Conservation (phyloP, 2,329 filamentous ascomycete species). For the Alternaria consortialis region DNA sequence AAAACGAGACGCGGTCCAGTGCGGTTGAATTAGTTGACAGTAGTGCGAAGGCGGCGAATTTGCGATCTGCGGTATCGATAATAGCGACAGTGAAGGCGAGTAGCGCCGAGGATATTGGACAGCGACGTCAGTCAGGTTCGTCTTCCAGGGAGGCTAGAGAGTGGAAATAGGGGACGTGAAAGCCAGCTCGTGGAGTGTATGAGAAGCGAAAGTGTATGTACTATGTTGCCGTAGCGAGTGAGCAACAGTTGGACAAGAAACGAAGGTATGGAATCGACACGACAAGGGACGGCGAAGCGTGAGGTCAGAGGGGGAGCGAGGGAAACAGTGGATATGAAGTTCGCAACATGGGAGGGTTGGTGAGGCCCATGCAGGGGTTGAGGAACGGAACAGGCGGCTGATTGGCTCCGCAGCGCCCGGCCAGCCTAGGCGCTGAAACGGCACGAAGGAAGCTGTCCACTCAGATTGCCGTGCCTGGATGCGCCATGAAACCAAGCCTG, state of each 20-base stretch:
- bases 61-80: constrained; percentile 12
- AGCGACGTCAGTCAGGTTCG: constrained; percentile 13
- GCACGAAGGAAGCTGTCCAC: constrained; percentile 26
- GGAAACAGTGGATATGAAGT: constrained; percentile 40
- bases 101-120: constrained; percentile 14
- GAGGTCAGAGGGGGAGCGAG: constrained; percentile 28
- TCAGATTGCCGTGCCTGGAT: constrained; percentile 35
- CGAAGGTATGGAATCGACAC: constrained; percentile 30
- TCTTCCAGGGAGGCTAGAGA: constrained; percentile 14
- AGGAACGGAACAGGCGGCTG: constrained; percentile 13
- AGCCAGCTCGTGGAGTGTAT: constrained; percentile 8
- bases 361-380: constrained; percentile 11
- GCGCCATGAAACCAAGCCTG: constrained; percentile 37
- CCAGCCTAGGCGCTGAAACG: constrained; percentile 33
- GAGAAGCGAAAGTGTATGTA: constrained; percentile 26
- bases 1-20: constrained; percentile 12
- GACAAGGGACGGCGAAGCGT: constrained; percentile 23
- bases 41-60: constrained; percentile 5
- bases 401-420: constrained; percentile 28
- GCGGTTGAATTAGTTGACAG: constrained; percentile 11
- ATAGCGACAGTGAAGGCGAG: constrained; percentile 16
- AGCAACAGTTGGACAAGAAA: constrained; percentile 43
- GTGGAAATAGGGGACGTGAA: constrained; percentile 2
- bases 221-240: constrained; percentile 45
- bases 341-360: constrained; percentile 14